A percentile compares a stretch with the other conserved stretches of the same genome.
These are phyloP conservation scores for Quercus agrifolia DNA, from an alignment of 306 rosid species.

Conservation along the genomic window DNA sequence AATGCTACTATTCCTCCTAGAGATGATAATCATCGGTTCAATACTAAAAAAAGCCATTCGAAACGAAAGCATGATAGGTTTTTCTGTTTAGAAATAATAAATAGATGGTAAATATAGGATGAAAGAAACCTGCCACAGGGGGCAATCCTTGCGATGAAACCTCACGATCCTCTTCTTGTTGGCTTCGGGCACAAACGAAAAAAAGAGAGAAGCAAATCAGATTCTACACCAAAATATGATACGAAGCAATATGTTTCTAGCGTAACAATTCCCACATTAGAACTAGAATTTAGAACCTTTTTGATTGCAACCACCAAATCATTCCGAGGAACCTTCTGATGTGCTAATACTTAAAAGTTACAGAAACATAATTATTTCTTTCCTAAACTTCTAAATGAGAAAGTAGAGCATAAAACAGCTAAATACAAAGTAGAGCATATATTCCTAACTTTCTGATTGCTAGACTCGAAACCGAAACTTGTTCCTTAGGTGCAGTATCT, in stretches of 20 bases:
- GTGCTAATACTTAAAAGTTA: neutral
- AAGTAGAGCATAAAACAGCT: neutral
- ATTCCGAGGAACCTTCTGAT: neutral
- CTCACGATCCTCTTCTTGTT: slow-evolving; percentile 55
- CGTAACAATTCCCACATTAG: neutral
- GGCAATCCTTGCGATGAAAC: slow-evolving; percentile 42
- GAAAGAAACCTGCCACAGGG: slow-evolving; percentile 72
- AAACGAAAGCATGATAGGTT: neutral
- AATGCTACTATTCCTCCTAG: slow-evolving; percentile 90
- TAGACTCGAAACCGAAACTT: no score
- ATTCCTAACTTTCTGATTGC: no score
- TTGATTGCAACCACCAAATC: neutral
- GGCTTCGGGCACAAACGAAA: slow-evolving; percentile 30
- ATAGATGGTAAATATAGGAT: neutral
- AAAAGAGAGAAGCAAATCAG: slow-evolving; percentile 31
- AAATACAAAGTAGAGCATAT: neutral
- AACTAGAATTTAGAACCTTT: neutral
- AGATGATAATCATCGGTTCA: slow-evolving; percentile 17
- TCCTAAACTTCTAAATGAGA: neutral
- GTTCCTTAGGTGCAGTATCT: no score
- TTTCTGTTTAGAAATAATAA: neutral
- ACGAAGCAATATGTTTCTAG: neutral
- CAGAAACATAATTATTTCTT: neutral
- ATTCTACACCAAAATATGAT: slow-evolving; percentile 21
- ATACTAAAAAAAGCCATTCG: neutral